Evolutionary conservation across 192 early-diverging fungal genomes (phyloP).

Genomic region (Backusella tuberculispora): DNA sequence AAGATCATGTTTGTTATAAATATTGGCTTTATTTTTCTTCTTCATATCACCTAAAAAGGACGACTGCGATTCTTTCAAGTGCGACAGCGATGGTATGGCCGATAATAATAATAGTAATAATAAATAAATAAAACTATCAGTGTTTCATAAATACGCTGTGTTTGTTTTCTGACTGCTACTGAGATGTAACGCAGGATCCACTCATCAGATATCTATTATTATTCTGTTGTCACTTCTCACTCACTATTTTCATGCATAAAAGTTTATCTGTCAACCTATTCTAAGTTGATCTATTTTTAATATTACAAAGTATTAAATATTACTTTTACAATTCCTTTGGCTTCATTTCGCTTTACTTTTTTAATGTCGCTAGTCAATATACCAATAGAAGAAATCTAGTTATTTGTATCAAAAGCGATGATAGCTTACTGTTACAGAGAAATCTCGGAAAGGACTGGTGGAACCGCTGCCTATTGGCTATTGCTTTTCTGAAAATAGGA

Average conservation of each 20-base stretch:
- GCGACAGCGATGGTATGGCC: background rate
- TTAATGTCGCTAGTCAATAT: background rate
- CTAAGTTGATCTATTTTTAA: background rate
- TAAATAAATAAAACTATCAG: constrained; percentile 3
- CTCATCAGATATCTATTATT: background rate
- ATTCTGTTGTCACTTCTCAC: background rate
- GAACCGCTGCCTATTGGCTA: constrained; percentile 4
- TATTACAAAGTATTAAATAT: background rate
- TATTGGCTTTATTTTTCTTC: background rate
- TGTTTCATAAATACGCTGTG: constrained; percentile 1
- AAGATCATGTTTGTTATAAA: background rate
- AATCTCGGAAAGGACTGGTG: constrained; percentile 2
- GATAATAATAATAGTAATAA: background rate
- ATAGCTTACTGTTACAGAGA: constrained; percentile 8
- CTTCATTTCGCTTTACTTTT: background rate
- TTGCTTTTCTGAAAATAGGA: constrained; percentile 6
- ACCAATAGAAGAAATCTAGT: background rate
- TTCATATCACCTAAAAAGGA: background rate
- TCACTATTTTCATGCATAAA: background rate
- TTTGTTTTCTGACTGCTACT: background rate
- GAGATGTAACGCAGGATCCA: background rate
- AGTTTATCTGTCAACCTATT: background rate
- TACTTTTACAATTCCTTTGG: background rate
- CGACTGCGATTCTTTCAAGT: background rate
- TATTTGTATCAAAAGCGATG: background rate